These are phyloP conservation scores for Saccharomyces eubayanus DNA, from an alignment of 805 yeast genomes.

Conservation along the genomic window DNA sequence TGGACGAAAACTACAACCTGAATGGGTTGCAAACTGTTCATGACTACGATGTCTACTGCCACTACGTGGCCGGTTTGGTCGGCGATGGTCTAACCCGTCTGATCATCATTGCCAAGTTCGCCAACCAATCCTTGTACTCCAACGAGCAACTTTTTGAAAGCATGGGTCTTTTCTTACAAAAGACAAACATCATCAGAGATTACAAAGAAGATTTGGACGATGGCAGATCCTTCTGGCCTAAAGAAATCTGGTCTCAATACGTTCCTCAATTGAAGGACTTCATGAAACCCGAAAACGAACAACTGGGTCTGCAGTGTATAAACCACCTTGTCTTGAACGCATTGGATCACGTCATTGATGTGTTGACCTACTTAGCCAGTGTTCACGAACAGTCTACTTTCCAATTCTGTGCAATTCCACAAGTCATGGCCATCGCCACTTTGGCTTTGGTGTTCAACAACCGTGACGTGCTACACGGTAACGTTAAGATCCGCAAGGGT, in stretches of 20 bases:
- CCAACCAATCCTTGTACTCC: slow-evolving; percentile 41
- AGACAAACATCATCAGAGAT: slow-evolving; percentile 93
- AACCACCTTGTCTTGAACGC: slow-evolving; percentile 76
- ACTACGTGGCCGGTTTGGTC: slow-evolving; percentile 94
- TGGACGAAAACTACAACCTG: slow-evolving; percentile 66
- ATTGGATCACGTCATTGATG: slow-evolving; percentile 67
- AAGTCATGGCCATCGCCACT: slow-evolving; percentile 97
- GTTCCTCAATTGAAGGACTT: slow-evolving; percentile 58
- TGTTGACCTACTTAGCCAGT: slow-evolving; percentile 63
- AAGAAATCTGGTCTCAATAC: slow-evolving; percentile 84
- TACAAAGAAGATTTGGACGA: slow-evolving; percentile 86
- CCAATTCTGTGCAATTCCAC: slow-evolving; percentile 95
- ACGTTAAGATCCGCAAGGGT: slow-evolving; percentile 88
- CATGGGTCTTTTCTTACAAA: slow-evolving; percentile 93
- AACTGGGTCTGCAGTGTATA: slow-evolving; percentile 63
- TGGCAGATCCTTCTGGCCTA: slow-evolving; percentile 94
- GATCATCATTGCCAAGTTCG: slow-evolving; percentile 67
- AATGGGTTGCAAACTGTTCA: slow-evolving; percentile 69
- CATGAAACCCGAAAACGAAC: slow-evolving; percentile 37
- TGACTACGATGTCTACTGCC: slow-evolving; percentile 88
- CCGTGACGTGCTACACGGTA: slow-evolving; percentile 54
- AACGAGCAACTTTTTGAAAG: slow-evolving; percentile 48
- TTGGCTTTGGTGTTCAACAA: slow-evolving; percentile 79
- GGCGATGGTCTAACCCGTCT: slow-evolving; percentile 91
- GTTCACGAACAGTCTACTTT: slow-evolving; percentile 76